Conservation (phyloP, 257 asterid genomes). For the Asclepias syriaca region DNA sequence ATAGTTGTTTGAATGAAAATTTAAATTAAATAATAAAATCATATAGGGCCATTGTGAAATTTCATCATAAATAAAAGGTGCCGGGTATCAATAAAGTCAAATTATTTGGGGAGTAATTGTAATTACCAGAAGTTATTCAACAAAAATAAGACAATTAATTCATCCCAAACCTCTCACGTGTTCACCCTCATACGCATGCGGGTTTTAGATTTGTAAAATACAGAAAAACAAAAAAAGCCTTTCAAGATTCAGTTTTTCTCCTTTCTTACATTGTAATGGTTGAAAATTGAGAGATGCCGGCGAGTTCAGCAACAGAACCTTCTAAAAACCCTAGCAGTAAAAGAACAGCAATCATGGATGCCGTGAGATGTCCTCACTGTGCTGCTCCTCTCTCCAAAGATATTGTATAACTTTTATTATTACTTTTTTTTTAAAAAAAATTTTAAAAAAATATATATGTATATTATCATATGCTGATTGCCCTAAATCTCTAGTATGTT, state of each 20-base stretch:
- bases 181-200: no score
- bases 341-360: slow-evolving; percentile 2
- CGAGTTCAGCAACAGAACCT: background rate
- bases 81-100: background rate
- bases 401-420: slow-evolving; percentile 36
- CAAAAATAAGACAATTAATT: no score
- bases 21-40: no score
- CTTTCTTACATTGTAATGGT: background rate
- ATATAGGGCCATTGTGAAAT: background rate
- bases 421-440: no score
- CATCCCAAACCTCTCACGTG: no score
- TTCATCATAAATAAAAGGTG: background rate
- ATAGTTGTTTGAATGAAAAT: no score
- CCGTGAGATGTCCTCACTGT: slow-evolving; percentile 60
- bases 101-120: background rate
- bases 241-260: background rate
- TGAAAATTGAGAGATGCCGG: background rate
- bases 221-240: no score
- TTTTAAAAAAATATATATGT: no score
- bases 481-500: background rate
- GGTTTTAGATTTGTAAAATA: background rate
- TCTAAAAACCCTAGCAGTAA: slow-evolving; percentile 2
- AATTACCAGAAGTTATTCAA: background rate
- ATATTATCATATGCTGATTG: background rate
- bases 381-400: slow-evolving; percentile 80